Evolutionary conservation across 306 rosid species (phyloP).

Genomic region (Albizia julibrissin): DNA sequence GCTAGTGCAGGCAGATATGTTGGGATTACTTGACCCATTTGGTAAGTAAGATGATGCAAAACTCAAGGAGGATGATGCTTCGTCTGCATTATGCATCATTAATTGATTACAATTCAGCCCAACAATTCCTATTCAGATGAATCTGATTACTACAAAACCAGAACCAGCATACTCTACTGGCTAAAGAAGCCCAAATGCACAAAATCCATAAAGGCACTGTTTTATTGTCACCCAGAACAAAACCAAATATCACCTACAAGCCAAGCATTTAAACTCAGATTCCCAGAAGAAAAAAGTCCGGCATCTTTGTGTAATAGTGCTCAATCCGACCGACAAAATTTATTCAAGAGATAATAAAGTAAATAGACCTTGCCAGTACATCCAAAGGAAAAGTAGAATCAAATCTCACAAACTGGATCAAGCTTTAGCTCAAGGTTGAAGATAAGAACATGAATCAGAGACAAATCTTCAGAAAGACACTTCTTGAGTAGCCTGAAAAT

Average conservation of each 20-base stretch:
- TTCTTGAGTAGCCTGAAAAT: slow-evolving; percentile 4
- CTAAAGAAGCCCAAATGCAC: slow-evolving; percentile 30
- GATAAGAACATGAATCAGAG: slow-evolving; percentile 31
- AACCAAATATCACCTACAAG: slow-evolving; percentile 34
- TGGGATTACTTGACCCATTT: slow-evolving; percentile 61
- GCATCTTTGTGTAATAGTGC: not conserved
- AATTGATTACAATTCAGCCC: slow-evolving; percentile 29
- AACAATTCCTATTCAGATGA: not conserved
- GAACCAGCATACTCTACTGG: slow-evolving; percentile 13
- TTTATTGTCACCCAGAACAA: slow-evolving; percentile 5
- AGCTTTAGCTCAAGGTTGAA: slow-evolving; percentile 34
- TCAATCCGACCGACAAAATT: slow-evolving; percentile 30
- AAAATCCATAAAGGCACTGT: slow-evolving; percentile 6
- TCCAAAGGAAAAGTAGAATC: not conserved
- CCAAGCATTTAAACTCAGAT: slow-evolving; percentile 27
- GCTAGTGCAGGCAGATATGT: slow-evolving; percentile 45
- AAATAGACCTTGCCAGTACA: not conserved
- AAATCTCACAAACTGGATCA: slow-evolving; percentile 31
- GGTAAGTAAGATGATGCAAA: slow-evolving; percentile 75
- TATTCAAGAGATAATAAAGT: not conserved
- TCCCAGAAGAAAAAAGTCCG: slow-evolving; percentile 22
- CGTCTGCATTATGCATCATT: slow-evolving; percentile 66
- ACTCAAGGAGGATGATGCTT: slow-evolving; percentile 74
- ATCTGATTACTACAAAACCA: slow-evolving; percentile 9
- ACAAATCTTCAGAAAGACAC: slow-evolving; percentile 20